phyloP scores from a whole-genome alignment of 148 eudicot genomes.

The Arctostaphylos glauca region DNA sequence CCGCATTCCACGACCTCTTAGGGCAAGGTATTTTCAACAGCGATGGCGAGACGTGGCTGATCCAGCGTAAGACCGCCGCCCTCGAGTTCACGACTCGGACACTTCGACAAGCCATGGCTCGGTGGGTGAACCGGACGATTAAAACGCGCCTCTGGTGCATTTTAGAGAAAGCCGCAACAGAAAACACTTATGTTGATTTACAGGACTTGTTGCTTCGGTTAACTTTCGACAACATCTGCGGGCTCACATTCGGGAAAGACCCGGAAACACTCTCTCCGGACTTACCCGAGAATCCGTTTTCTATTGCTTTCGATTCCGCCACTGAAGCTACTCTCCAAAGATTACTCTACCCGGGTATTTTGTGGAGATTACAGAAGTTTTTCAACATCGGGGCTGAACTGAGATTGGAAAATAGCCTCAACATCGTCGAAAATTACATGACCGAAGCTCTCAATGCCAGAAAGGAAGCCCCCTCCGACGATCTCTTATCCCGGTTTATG shows the following conservation, averaged over 20 bases:
- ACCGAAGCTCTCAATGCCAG: conserved; percentile 52
- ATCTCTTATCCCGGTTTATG: conserved; percentile 70
- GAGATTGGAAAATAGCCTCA: conserved; percentile 43
- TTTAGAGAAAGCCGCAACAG: conserved; percentile 44
- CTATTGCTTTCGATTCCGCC: conserved; percentile 67
- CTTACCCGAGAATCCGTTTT: conserved; percentile 68
- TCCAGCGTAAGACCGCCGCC: conserved; percentile 84
- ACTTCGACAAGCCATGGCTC: conserved; percentile 75
- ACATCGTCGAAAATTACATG: conserved; percentile 67
- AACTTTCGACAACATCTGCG: conserved; percentile 84
- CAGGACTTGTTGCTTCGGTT: conserved; percentile 63
- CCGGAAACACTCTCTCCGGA: conserved; percentile 67
- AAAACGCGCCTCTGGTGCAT: conserved; percentile 62
- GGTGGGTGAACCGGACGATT: conserved; percentile 90
- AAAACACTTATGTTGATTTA: conserved; percentile 49
- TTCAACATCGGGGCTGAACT: conserved; percentile 52
- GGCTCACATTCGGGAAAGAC: conserved; percentile 83
- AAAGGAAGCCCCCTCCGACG: conserved; percentile 61
- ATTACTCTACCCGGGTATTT: conserved; percentile 54
- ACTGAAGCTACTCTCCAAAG: conserved; percentile 72
- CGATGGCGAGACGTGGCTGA: conserved; percentile 83
- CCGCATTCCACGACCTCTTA: conserved; percentile 73
- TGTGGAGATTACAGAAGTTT: conserved; percentile 61
- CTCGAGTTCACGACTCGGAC: conserved; percentile 85
- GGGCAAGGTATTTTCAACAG: conserved; percentile 87